phyloP scores from a whole-genome alignment of 306 rosid species.

The Prunus mongolica region DNA sequence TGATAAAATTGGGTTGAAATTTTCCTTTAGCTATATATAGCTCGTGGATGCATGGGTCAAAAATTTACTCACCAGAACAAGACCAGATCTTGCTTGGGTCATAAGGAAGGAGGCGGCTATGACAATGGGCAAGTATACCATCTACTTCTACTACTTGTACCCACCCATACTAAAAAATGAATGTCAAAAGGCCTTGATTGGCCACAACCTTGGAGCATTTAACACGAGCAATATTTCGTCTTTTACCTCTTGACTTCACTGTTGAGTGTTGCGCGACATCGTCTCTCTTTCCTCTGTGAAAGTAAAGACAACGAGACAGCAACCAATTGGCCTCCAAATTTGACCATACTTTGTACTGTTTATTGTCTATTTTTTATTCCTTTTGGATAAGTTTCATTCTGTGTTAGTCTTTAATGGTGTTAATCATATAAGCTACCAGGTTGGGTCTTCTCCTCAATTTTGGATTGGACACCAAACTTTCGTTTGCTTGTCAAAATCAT shows the following conservation, averaged over 20 bases:
- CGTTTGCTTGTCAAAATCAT: too few relatives aligned
- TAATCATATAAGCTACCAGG: too few relatives aligned
- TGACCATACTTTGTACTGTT: constrained; percentile 3
- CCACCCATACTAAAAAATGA: neutral
- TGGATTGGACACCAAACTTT: too few relatives aligned
- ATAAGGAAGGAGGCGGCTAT: neutral
- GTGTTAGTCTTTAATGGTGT: neutral
- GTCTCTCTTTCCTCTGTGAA: neutral
- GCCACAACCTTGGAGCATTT: neutral
- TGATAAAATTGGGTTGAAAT: neutral
- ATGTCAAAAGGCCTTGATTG: too few relatives aligned
- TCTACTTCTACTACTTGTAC: neutral
- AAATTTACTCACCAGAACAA: neutral
- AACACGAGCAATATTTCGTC: neutral
- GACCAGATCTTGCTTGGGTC: neutral
- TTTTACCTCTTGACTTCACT: neutral
- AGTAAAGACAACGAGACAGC: neutral
- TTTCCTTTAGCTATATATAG: neutral
- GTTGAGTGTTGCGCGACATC: neutral
- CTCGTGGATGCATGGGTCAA: neutral
- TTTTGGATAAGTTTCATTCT: neutral
- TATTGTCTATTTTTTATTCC: neutral
- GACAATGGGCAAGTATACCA: neutral
- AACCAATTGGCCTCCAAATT: constrained; percentile 19
- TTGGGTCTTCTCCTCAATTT: too few relatives aligned